Conservation (phyloP, 768 basidiomycete species). For the Tylopilus felleus region DNA sequence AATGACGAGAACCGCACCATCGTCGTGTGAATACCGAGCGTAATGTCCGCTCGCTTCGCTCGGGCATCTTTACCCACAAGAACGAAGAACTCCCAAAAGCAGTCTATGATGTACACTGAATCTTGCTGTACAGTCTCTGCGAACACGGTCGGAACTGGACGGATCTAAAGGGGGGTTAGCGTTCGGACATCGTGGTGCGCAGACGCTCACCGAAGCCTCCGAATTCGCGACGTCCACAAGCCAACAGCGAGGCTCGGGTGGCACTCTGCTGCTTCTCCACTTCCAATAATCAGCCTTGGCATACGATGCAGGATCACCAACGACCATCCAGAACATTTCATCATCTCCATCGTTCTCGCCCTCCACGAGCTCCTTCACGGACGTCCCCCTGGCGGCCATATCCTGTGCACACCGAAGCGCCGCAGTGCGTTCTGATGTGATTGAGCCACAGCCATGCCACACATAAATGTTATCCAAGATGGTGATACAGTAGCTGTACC, state of each 20-base stretch:
- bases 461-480: constrained; percentile 70
- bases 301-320: constrained; percentile 66
- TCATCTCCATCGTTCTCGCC: constrained; percentile 59
- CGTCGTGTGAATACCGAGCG: constrained; percentile 55
- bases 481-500: constrained; percentile 77
- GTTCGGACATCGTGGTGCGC: background rate
- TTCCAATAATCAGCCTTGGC: constrained; percentile 82
- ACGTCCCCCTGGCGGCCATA: constrained; percentile 38
- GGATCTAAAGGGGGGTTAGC: constrained; percentile 38
- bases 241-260: constrained; percentile 57
- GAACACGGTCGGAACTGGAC: constrained; percentile 42
- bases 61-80: constrained; percentile 68
- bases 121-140: constrained; percentile 36
- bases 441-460: constrained; percentile 78
- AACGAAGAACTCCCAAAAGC: constrained; percentile 77
- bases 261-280: constrained; percentile 51
- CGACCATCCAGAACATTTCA: constrained; percentile 84
- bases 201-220: constrained; percentile 40
- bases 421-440: constrained; percentile 52
- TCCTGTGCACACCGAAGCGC: constrained; percentile 58
- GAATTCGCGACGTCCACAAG: constrained; percentile 41
- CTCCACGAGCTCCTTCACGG: constrained; percentile 57
- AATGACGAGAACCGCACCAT: constrained; percentile 38
- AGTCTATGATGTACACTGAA: constrained; percentile 67
- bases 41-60: constrained; percentile 55